phyloP scores from a whole-genome alignment of 1,139 yeast species.

The Diutina neorugosa region DNA sequence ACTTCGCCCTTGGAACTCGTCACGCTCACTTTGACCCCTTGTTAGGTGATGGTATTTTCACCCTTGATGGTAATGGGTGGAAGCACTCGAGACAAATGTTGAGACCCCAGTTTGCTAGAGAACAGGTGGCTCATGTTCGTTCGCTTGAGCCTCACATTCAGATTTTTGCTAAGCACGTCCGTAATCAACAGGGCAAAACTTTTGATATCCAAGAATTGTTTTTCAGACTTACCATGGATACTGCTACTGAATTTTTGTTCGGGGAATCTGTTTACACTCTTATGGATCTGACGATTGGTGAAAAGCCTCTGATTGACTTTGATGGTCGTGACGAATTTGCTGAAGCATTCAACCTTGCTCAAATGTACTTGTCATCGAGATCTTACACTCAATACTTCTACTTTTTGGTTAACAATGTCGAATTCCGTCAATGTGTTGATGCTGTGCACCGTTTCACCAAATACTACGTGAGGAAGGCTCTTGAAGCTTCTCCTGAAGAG shows the following conservation, averaged over 20 bases:
- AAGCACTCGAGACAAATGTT: constrained; percentile 45
- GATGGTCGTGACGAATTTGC: constrained; percentile 4
- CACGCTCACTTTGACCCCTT: constrained; percentile 4
- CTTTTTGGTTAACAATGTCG: constrained; percentile 7
- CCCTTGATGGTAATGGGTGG: constrained; percentile 42
- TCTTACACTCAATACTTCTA: constrained; percentile 7
- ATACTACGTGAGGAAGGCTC: background rate
- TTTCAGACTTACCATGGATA: constrained; percentile 10
- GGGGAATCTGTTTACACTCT: constrained; percentile 10
- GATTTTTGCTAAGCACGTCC: constrained; percentile 22
- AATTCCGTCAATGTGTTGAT: constrained; percentile 12
- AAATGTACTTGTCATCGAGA: constrained; percentile 7
- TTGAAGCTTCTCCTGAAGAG: background rate
- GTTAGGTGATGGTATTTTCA: constrained; percentile 4
- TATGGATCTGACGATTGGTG: constrained; percentile 5
- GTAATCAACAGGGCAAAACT: constrained; percentile 10
- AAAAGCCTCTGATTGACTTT: background rate
- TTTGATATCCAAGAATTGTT: constrained; percentile 22
- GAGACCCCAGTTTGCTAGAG: constrained; percentile 47
- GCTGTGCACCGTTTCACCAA: constrained; percentile 5
- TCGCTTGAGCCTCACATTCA: constrained; percentile 36
- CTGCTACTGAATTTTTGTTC: constrained; percentile 10
- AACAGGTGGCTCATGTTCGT: constrained; percentile 39
- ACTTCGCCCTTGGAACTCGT: constrained; percentile 4
- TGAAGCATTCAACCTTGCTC: constrained; percentile 8